Percentiles rank a stretch among this genome's conserved stretches.
Conservation (phyloP, 805 yeast genomes). For the Metschnikowia cerradonensis region DNA sequence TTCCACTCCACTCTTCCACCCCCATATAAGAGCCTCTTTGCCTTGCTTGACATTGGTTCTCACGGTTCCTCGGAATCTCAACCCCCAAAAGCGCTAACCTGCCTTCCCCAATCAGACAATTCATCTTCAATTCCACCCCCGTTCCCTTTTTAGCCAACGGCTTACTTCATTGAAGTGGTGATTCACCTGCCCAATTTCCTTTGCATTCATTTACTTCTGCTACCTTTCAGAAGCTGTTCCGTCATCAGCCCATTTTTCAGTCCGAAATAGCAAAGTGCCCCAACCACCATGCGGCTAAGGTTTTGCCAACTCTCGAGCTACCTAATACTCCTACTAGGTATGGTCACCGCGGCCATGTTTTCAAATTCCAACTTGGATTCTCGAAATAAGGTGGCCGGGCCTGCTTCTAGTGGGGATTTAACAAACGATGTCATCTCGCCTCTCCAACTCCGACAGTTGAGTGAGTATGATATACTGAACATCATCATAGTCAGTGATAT, state of each 20-base stretch:
- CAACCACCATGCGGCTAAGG: not conserved
- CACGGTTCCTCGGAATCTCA: conserved; percentile 1
- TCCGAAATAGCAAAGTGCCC: not conserved
- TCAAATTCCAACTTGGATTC: not conserved
- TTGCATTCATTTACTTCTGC: not conserved
- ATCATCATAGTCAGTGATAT: conserved; percentile 70
- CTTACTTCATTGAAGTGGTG: no score
- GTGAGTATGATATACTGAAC: conserved; percentile 51
- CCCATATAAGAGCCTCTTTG: not conserved
- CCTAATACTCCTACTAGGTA: not conserved
- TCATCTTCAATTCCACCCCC: not conserved
- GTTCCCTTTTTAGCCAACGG: no score
- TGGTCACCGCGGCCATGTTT: not conserved
- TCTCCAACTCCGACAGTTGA: conserved; percentile 36
- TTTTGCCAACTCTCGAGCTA: not conserved
- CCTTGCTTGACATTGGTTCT: not conserved
- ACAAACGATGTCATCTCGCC: conserved; percentile 25
- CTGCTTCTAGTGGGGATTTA: not conserved
- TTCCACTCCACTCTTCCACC: not conserved
- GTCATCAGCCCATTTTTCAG: not conserved
- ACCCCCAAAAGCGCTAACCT: not conserved
- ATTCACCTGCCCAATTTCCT: no score
- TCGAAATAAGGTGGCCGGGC: not conserved
- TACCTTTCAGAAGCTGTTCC: not conserved
- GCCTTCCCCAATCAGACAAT: not conserved